Conservation (phyloP, 345 rosid genomes). For the Gossypium thurberi region DNA sequence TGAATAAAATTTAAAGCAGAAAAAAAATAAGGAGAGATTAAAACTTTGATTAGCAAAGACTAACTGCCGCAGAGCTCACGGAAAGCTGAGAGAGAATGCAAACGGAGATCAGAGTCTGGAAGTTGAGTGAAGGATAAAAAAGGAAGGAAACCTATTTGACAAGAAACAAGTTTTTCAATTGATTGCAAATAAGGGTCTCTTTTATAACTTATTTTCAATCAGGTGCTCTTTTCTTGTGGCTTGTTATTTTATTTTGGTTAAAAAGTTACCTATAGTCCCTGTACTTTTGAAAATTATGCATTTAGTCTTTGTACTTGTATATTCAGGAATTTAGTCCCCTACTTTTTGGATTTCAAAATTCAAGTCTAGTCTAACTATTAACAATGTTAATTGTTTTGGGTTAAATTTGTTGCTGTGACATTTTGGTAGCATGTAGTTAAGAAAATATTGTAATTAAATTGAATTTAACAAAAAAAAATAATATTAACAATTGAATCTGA, state of each 20-base stretch:
- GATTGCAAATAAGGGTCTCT: background rate
- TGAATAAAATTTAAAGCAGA: background rate
- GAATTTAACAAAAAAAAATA: too few species aligned
- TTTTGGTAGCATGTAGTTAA: too few species aligned
- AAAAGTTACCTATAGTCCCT: conserved; percentile 40
- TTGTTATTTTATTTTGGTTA: conserved; percentile 11
- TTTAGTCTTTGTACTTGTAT: too few species aligned
- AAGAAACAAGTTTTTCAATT: background rate
- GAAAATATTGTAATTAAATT: too few species aligned
- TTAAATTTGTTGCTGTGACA: too few species aligned
- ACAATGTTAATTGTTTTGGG: too few species aligned
- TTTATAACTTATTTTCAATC: background rate
- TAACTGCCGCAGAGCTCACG: background rate
- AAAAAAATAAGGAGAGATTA: too few species aligned
- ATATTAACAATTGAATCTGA: too few species aligned
- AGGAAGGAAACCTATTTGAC: background rate
- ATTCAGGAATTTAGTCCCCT: too few species aligned
- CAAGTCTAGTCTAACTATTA: too few species aligned
- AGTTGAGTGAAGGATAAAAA: background rate
- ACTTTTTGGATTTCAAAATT: too few species aligned
- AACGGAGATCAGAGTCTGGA: background rate
- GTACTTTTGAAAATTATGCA: conserved; percentile 20
- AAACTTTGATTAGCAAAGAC: background rate
- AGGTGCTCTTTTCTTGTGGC: background rate
- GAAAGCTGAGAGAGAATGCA: background rate